Conservation (phyloP, 1,284 basidiomycete genomes). For the Boletellus deceptivus region DNA sequence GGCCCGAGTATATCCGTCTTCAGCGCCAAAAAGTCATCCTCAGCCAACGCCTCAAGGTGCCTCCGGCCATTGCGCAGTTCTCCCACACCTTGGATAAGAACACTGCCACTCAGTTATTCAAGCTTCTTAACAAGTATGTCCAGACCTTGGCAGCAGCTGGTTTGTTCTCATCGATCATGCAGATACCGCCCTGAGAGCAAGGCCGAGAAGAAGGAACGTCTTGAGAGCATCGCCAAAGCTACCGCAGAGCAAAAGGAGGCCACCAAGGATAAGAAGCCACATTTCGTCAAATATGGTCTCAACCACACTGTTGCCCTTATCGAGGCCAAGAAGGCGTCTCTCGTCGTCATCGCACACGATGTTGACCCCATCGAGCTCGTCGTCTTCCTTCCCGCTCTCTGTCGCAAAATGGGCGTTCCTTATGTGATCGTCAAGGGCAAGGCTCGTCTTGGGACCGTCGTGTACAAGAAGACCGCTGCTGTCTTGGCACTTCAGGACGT, state of each 20-base stretch:
- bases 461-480: constrained; percentile 97
- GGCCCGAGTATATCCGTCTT: constrained; percentile 98
- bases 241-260: constrained; percentile 79
- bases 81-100: constrained; percentile 99
- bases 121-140: constrained; percentile 90
- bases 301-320: constrained; percentile 96
- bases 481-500: constrained; percentile 92
- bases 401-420: constrained; percentile 98
- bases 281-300: constrained; percentile 95
- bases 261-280: constrained; percentile 86
- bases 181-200: constrained; percentile 87
- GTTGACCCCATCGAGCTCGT: constrained; percentile 99
- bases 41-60: constrained; percentile 97
- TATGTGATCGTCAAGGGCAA: constrained; percentile 99
- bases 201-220: constrained; percentile 97
- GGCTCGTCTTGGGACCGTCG: constrained; percentile 94
- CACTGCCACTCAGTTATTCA: constrained; percentile 98
- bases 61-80: constrained; percentile 98
- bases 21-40: constrained; percentile 99
- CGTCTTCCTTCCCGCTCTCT: constrained; percentile 96
- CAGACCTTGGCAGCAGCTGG: neutral
- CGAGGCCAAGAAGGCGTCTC: constrained; percentile 95
- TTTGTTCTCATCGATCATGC: neutral
- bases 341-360: constrained; percentile 97
- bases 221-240: constrained; percentile 73